A percentile compares a stretch with the other conserved stretches of the same genome.
phyloP scores from a whole-genome alignment of 768 basidiomycete species.

The Naganishia antarctica region DNA sequence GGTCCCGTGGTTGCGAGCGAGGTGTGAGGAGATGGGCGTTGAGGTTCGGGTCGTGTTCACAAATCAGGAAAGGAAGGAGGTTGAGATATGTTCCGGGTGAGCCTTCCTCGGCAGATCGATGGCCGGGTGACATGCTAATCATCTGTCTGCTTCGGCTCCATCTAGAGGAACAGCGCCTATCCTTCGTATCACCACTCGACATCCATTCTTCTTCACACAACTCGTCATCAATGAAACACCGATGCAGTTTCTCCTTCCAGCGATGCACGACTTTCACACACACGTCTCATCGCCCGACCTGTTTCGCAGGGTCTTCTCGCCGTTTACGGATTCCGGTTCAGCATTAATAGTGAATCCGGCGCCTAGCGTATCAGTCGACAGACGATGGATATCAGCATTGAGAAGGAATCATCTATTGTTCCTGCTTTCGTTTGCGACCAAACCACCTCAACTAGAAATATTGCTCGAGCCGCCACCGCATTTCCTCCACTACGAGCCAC shows the following conservation, averaged over 20 bases:
- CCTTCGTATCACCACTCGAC: constrained; percentile 53
- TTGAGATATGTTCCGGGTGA: constrained; percentile 30
- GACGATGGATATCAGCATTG: not conserved
- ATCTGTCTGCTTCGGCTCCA: not conserved
- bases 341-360: not conserved
- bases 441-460: constrained; percentile 44
- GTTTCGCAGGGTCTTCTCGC: constrained; percentile 32
- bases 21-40: constrained; percentile 50
- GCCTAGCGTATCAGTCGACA: not conserved
- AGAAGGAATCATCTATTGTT: constrained; percentile 48
- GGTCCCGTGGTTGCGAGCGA: constrained; percentile 31
- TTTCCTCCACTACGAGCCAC: constrained; percentile 27
- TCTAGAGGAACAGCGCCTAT: constrained; percentile 53
- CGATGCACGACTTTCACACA: constrained; percentile 35
- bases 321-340: not conserved
- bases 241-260: constrained; percentile 33
- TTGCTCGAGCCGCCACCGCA: constrained; percentile 25
- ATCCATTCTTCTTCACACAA: constrained; percentile 39
- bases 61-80: constrained; percentile 32
- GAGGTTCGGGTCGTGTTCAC: constrained; percentile 52
- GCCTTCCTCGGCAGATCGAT: constrained; percentile 25
- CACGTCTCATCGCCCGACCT: constrained; percentile 23
- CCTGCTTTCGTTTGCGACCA: constrained; percentile 54
- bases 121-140: not conserved
- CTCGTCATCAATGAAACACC: constrained; percentile 33